These are phyloP conservation scores for Sarcocystis neurona DNA, from an alignment of 169 alveolate genomes.

Conservation along the genomic window DNA sequence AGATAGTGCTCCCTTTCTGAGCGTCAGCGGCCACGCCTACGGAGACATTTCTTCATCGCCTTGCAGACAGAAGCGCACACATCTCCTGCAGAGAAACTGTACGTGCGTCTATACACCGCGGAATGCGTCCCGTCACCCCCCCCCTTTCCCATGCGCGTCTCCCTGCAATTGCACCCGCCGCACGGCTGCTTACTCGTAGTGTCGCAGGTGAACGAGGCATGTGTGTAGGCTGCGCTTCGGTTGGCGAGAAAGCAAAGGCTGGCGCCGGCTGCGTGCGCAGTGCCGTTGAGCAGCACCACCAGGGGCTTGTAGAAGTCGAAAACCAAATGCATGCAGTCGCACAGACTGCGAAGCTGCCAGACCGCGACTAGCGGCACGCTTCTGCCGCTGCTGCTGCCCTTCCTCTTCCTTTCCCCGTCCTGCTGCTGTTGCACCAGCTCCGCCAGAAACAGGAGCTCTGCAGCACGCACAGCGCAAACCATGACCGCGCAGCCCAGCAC, in stretches of 20 bases:
- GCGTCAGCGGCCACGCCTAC: too few species aligned
- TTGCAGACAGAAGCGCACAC: not conserved
- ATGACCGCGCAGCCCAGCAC: too few species aligned
- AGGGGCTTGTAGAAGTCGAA: not conserved
- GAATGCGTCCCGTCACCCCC: not conserved
- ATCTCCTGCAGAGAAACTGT: not conserved
- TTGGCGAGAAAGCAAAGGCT: slow-evolving; percentile 17
- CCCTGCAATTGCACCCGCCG: not conserved
- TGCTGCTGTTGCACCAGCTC: not conserved
- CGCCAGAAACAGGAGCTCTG: slow-evolving; percentile 8
- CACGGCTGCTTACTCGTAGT: not conserved
- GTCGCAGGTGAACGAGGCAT: slow-evolving; percentile 34
- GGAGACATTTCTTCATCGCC: not conserved
- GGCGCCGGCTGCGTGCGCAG: slow-evolving; percentile 20
- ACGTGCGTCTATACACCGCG: not conserved
- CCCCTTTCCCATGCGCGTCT: not conserved
- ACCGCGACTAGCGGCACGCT: not conserved
- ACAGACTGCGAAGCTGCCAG: slow-evolving; percentile 10
- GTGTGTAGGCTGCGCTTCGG: slow-evolving; percentile 42
- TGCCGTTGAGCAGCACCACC: not conserved
- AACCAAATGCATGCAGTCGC: not conserved
- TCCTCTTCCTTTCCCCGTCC: too few species aligned
- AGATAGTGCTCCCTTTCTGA: too few species aligned
- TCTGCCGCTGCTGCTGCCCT: not conserved
- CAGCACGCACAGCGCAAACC: too few species aligned